Evolutionary conservation across 805 yeast species (phyloP), one percentile per base, ranked within the genome.

Genomic region (Metschnikowia arizonensis): DNA sequence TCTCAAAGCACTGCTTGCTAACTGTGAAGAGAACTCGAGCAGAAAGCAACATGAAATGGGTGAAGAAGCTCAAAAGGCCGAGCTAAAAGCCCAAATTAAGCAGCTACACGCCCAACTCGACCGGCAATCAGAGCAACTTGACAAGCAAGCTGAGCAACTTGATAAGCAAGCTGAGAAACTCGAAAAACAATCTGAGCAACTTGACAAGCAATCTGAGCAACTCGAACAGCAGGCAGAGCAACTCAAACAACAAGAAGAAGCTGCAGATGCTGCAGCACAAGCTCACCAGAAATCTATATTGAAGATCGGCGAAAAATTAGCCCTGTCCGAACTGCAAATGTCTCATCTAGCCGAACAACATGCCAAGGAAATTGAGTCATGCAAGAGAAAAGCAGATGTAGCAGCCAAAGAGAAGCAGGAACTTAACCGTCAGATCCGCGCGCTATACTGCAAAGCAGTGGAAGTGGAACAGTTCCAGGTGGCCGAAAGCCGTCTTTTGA

Each of bases 401-500:
- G 14, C 26, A 23, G 15, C 29, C 11, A 40, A 26, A n/a, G 50
- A 43, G 29, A 46, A 38, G 6, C 33, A 33, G 26, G 50, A 46
- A 28, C 19, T 46, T 2, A n/a, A 35, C 3, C 40, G 34, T 5
- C 47, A 46, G 28, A 21, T 49, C n/a, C 24, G 35, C 2, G 25
- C 18, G 11, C 31, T 42, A 8, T 44, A 38, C 24, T 29, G 41
- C n/a, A 42, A 44, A 25, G 33, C 49, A 8, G 10, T 18, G 18
- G 48, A 43, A 1, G 33, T 46, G 33, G 42, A 43, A 12, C 28
- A n/a, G 7, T 49, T 49, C 18, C 49, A 46, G 14, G 46, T 40
- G 15, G 39, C 45, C 10, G 52, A 49, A 21, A 36, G 26, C 30
- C n/a, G 15, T 2, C 17, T 36, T 17, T 34, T 46, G 26, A 39